Base-by-base conservation (phyloP, 306 rosid species). In the Dryas octopetala region DNA sequence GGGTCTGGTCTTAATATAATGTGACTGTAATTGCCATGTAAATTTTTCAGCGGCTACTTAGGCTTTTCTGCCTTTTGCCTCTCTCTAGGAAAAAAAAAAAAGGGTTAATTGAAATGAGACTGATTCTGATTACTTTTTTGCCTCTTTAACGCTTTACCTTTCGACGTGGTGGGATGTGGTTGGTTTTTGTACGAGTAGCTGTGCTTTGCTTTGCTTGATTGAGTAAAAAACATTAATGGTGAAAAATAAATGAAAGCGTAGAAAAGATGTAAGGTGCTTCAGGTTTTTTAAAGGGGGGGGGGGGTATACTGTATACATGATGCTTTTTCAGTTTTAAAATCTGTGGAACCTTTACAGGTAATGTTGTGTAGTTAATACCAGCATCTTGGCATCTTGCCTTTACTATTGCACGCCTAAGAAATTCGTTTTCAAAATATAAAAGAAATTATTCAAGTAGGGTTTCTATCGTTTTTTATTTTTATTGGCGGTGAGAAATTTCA, bases 1-100 rank as follows among this genome's bases (percentile, higher is more conserved):
- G 66, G 71, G 15, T 4, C 38, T 45, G 13, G 23, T 26, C 12
- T 58, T 58, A 45, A 15, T n/a, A 63, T 6, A 63, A 68, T 69
- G 74, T 26, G 80, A 74, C 83, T 78, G 69, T 83, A 83, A 79
- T 75, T 75, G 71, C 52, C 47, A 64, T 83, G 86, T 83, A 79
- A 79, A 83, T 83, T 75, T 70, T 63, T 74, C 72, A 79, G 78
- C 80, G 83, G 80, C 77, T 65, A 46, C 58, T 71, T 70, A 52
- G 78, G 83, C 78, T 79, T 78, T 58, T 49, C 16, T 28, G 19
- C 44, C 48, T 62, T 78, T 15, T 17, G 32, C 61, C 64, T 66
- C 40, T 62, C 57, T 69, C 52, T 74, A 15, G 45, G 9, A 1
- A 15, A 16, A 6, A 1, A 19, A 65, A 17, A 23, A 23, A 23